phyloP scores from a whole-genome alignment of 2,329 filamentous ascomycete genomes.

The Calonectria pseudoreteaudii region DNA sequence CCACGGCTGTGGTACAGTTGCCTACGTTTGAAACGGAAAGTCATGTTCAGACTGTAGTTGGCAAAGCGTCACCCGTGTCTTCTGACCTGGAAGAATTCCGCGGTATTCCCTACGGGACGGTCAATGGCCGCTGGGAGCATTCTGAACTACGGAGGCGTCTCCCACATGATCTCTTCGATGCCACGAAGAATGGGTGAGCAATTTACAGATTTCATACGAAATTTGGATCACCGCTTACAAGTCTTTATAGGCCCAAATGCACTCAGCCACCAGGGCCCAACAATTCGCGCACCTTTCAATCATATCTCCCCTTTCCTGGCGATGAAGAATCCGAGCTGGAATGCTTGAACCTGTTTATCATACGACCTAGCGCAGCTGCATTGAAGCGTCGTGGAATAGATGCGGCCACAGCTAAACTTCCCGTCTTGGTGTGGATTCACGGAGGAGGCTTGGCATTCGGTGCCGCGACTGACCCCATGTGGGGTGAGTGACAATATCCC shows the following conservation, averaged over 20 bases:
- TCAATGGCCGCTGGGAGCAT: background rate
- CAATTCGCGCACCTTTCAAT: conserved; percentile 1
- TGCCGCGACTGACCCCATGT: conserved; percentile 1
- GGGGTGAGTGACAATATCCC: background rate
- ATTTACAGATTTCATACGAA: no score
- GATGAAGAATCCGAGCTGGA: conserved; percentile 7
- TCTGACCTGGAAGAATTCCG: conserved; percentile 5
- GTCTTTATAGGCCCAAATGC: background rate
- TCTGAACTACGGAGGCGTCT: background rate
- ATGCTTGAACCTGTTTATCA: conserved; percentile 9
- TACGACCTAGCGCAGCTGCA: background rate
- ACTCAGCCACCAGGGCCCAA: background rate
- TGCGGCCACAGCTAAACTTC: background rate
- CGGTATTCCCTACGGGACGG: background rate
- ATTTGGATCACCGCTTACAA: background rate
- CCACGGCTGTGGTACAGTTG: background rate
- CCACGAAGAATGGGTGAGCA: conserved; percentile 4
- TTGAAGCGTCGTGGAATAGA: background rate
- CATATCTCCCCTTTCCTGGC: conserved; percentile 10
- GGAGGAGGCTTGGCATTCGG: conserved; percentile 13
- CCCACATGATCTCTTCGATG: background rate
- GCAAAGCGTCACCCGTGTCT: background rate
- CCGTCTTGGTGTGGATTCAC: conserved; percentile 14
- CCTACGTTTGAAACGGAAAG: background rate
- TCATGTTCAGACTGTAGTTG: background rate